Conservation (phyloP, 768 basidiomycete species). For the Xerocomellus intermedius region DNA sequence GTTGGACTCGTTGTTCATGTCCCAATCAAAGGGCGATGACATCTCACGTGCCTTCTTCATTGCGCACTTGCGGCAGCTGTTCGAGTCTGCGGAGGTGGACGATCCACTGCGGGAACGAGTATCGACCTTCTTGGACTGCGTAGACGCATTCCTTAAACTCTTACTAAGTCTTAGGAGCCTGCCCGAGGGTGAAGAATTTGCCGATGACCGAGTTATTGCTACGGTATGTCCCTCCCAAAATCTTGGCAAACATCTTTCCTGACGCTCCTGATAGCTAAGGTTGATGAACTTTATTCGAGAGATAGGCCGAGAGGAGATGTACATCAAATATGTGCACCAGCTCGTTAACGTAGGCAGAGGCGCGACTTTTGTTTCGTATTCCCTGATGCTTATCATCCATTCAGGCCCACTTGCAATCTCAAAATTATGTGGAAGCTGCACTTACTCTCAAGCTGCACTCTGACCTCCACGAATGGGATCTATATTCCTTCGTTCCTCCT, state of each 20-base stretch:
- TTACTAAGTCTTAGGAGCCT: slow-evolving; percentile 83
- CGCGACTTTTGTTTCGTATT: background rate
- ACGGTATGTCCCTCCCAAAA: slow-evolving; percentile 49
- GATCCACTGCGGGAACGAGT: slow-evolving; percentile 76
- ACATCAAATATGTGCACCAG: slow-evolving; percentile 95
- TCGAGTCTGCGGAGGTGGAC: slow-evolving; percentile 81
- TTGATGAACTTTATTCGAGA: slow-evolving; percentile 93
- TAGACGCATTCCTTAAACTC: slow-evolving; percentile 90
- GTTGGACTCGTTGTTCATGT: slow-evolving; percentile 90
- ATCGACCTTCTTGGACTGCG: slow-evolving; percentile 79
- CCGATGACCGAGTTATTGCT: slow-evolving; percentile 92
- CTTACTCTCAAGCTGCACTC: slow-evolving; percentile 92
- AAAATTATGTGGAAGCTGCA: slow-evolving; percentile 92
- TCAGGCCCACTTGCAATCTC: slow-evolving; percentile 84
- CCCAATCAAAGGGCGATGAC: slow-evolving; percentile 86
- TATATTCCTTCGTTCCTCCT: slow-evolving; percentile 74
- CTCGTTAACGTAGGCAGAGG: slow-evolving; percentile 71
- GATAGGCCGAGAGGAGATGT: slow-evolving; percentile 90
- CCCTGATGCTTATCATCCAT: slow-evolving; percentile 14
- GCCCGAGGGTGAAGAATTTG: slow-evolving; percentile 90
- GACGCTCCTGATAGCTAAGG: slow-evolving; percentile 52
- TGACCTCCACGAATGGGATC: slow-evolving; percentile 89
- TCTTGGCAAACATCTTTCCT: slow-evolving; percentile 1
- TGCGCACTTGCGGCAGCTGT: slow-evolving; percentile 83
- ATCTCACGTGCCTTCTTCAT: slow-evolving; percentile 93